These are phyloP conservation scores for Fusarium sarcochroum DNA, from an alignment of 2,329 filamentous ascomycete species.

Conservation along the genomic window DNA sequence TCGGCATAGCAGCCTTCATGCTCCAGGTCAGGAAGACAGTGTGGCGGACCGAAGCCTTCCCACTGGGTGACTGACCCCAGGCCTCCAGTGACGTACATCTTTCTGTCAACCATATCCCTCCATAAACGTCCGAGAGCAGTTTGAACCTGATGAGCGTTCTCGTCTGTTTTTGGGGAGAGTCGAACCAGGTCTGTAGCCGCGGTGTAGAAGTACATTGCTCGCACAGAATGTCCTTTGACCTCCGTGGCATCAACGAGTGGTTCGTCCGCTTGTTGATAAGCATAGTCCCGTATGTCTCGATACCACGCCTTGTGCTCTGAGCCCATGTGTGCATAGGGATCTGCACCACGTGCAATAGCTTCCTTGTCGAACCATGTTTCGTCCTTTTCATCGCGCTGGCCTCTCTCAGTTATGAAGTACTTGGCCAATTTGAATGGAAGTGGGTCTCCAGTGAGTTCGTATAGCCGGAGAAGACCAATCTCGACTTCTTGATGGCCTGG, in stretches of 20 bases:
- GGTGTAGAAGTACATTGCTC: conserved; percentile 72
- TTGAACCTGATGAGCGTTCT: conserved; percentile 33
- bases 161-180: conserved; percentile 28
- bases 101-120: conserved; percentile 72
- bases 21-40: too few relatives aligned
- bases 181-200: conserved; percentile 68
- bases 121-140: conserved; percentile 65
- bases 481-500: conserved; percentile 67
- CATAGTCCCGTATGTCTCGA: conserved; percentile 66
- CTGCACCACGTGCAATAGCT: conserved; percentile 62
- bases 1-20: too few relatives aligned
- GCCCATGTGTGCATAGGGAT: conserved; percentile 54
- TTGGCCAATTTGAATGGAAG: conserved; percentile 62
- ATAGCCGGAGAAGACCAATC: conserved; percentile 57
- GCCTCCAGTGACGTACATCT: conserved; percentile 72
- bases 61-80: too few relatives aligned
- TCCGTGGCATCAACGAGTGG: too few relatives aligned
- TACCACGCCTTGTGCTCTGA: too few relatives aligned
- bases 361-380: conserved; percentile 73
- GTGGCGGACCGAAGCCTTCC: too few relatives aligned
- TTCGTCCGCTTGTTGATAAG: conserved; percentile 56
- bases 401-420: conserved; percentile 53
- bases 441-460: conserved; percentile 52
- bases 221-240: conserved; percentile 66
- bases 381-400: conserved; percentile 62